Evolutionary conservation across 106 monocot species (phyloP).

Genomic region (Acorus gramineus): DNA sequence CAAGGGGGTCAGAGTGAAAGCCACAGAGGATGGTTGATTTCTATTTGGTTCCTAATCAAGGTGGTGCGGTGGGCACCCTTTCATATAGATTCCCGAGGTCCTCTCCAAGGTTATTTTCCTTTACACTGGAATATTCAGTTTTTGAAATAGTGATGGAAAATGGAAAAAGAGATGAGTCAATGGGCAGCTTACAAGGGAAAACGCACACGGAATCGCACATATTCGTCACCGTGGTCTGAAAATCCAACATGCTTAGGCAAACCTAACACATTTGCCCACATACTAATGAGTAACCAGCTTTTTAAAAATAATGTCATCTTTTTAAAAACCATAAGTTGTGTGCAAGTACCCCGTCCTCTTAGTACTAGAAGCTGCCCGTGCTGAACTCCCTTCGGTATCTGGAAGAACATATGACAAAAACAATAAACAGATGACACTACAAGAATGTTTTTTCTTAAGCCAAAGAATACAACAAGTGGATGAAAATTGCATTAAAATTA

Average conservation of each 20-base stretch:
- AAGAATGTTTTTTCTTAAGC: no score
- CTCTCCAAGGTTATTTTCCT: no score
- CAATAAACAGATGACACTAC: no score
- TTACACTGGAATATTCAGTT: background rate
- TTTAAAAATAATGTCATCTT: background rate
- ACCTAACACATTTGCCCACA: constrained; percentile 29
- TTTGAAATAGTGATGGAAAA: background rate
- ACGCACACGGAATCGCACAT: constrained; percentile 61
- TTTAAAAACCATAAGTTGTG: background rate
- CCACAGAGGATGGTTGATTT: no score
- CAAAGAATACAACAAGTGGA: no score
- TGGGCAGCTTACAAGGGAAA: constrained; percentile 61
- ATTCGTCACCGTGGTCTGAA: constrained; percentile 64
- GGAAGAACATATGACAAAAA: constrained; percentile 4
- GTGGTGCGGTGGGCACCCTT: no score
- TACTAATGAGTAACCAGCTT: background rate
- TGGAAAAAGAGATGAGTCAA: background rate
- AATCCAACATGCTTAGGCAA: constrained; percentile 57
- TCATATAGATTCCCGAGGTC: no score
- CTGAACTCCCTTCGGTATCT: constrained; percentile 89
- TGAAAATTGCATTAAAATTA: no score
- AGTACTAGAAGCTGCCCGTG: constrained; percentile 54
- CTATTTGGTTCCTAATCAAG: no score
- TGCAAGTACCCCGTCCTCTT: constrained; percentile 59
- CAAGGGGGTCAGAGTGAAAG: no score